A percentile compares a stretch with the other conserved stretches of the same genome.
Conservation (phyloP, 352 stramenopile genomes). For the Phytophthora hybrid region DNA sequence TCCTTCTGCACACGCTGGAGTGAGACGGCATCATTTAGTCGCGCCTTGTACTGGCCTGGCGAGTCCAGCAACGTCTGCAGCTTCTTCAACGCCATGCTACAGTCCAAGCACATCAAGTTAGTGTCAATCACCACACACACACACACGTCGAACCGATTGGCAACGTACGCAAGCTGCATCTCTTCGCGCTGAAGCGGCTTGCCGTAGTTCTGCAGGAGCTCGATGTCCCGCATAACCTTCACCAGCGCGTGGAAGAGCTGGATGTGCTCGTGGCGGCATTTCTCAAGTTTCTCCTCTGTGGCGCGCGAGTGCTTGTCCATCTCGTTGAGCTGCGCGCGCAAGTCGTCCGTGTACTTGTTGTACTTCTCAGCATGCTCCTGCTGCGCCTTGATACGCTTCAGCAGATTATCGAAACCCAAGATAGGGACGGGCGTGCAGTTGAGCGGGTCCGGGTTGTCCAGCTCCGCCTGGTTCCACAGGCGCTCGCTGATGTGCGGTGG, state of each 20-base stretch:
- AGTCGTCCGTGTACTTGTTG: slow-evolving; percentile 79
- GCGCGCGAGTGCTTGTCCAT: slow-evolving; percentile 85
- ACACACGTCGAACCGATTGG: no score
- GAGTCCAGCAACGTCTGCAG: slow-evolving; percentile 81
- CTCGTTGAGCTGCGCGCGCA: slow-evolving; percentile 75
- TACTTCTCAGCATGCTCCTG: slow-evolving; percentile 86
- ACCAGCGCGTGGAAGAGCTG: slow-evolving; percentile 87
- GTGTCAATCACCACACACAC: slow-evolving; percentile 4
- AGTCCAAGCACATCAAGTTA: slow-evolving; percentile 12
- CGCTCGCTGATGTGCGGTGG: slow-evolving; percentile 87
- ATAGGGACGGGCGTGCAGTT: slow-evolving; percentile 83
- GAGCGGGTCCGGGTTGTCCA: slow-evolving; percentile 87
- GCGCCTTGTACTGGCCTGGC: slow-evolving; percentile 89
- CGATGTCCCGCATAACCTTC: slow-evolving; percentile 91
- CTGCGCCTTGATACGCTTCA: slow-evolving; percentile 87
- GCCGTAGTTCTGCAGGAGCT: slow-evolving; percentile 86
- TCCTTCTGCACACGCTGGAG: slow-evolving; percentile 76
- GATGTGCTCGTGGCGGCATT: slow-evolving; percentile 85
- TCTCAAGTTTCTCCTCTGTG: slow-evolving; percentile 87
- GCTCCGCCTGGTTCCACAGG: slow-evolving; percentile 85
- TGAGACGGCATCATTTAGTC: slow-evolving; percentile 80
- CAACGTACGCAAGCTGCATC: slow-evolving; percentile 80
- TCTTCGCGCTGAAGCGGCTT: slow-evolving; percentile 86
- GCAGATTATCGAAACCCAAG: slow-evolving; percentile 78
- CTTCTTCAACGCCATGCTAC: slow-evolving; percentile 85